Base-by-base conservation (phyloP, 2,329 filamentous ascomycete species). In the Cladobotryum mycophilum region DNA sequence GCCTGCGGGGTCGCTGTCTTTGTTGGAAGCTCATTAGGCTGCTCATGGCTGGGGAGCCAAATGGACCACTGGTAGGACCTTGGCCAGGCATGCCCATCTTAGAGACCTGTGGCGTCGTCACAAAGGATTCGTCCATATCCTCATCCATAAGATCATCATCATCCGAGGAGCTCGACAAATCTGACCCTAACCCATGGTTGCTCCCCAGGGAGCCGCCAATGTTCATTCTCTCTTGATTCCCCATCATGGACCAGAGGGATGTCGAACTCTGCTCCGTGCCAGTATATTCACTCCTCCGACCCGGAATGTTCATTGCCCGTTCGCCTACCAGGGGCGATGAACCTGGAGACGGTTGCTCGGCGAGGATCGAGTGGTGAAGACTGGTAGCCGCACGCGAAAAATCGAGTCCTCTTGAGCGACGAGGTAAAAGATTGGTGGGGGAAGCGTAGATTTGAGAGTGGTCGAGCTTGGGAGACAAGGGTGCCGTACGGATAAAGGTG, bases 311-410 rank as follows among this genome's bases (percentile, higher is more conserved):
- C 74, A 84, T 80, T 22, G 76, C 81, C 55, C 74, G 70, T 36
- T 86, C 82, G 47, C 84, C 84, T 49, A 93, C 85, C 12, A 86
- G 91, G 1, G 93, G 93, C 1, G 91, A 96, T 0, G 89, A 93
- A 66, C 95, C 90, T 3, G 91, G 90, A 5, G 88, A 93, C 1
- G 88, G 87, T 65, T 86, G 82, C 59, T 96, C 89, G 50, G 92
- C 91, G 8, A 97, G 79, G 0, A 88, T 97, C 14, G 92, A 96
- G 68, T 97, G 93, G 70, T 97, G 93, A 18, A 99, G 76, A 64
- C 91, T 95, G 11, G 92, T 96, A 55, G 89, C 93, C 11, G 91
- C 91, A 58, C 92, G 81, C 38, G 92, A 92, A 68, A 96, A 97
- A 70, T 97, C 92, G 54, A 96, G 76, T 41, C 92, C 92, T 50